These are phyloP conservation scores for Lagenaria siceraria DNA, from an alignment of 306 rosid species.

Conservation along the genomic window DNA sequence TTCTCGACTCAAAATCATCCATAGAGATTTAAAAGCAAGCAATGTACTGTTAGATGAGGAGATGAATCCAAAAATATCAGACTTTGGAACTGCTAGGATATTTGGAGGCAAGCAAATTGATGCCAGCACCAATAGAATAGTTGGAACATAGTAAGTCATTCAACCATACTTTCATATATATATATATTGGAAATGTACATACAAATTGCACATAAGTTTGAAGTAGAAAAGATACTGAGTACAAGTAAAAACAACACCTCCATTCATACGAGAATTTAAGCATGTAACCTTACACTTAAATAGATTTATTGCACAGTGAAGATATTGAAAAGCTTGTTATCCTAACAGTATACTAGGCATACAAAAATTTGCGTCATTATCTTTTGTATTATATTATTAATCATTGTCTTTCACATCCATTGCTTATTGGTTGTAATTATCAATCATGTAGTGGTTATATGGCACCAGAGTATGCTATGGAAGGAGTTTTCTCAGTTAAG, in stretches of 20 bases:
- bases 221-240: not conserved
- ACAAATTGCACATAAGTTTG: not conserved
- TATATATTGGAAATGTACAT: too few species aligned
- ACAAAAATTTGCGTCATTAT: not conserved
- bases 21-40: not conserved
- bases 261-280: not conserved
- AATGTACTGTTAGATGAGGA: slow-evolving; percentile 18
- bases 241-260: not conserved
- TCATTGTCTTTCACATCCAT: not conserved
- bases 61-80: slow-evolving; percentile 12
- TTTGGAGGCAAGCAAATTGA: slow-evolving; percentile 24
- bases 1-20: slow-evolving; percentile 4
- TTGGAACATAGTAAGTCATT: slow-evolving; percentile 35
- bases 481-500: not conserved
- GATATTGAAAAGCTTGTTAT: too few species aligned
- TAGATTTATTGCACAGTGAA: too few species aligned
- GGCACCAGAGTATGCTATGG: slow-evolving; percentile 8
- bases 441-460: not conserved
- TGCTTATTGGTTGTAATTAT: not conserved
- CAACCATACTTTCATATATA: not conserved
- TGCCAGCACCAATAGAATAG: slow-evolving; percentile 29
- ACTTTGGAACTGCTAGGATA: slow-evolving; percentile 34
- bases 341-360: not conserved
- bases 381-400: not conserved
- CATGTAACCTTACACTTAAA: not conserved